Conservation (phyloP, 2,329 filamentous ascomycete species). For the Apiospora aurea region DNA sequence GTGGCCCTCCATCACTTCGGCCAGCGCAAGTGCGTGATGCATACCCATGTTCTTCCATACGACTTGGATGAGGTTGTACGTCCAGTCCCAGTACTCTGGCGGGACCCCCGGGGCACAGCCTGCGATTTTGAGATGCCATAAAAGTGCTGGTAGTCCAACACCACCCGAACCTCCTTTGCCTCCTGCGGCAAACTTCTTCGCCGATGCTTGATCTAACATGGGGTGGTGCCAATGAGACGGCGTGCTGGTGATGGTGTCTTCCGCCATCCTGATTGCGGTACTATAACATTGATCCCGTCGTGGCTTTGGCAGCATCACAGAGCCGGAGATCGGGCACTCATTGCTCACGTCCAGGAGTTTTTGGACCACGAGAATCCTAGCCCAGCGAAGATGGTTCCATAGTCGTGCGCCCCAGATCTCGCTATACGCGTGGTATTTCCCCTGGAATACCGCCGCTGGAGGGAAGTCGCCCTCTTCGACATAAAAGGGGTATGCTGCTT, state of each 20-base stretch:
- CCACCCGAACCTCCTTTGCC: slow-evolving; percentile 53
- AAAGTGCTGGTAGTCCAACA: slow-evolving; percentile 54
- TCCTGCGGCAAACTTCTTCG: slow-evolving; percentile 44
- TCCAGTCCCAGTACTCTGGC: slow-evolving; percentile 52
- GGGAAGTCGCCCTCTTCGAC: slow-evolving; percentile 45
- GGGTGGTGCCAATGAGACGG: slow-evolving; percentile 62
- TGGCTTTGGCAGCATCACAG: slow-evolving; percentile 39
- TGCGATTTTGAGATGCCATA: slow-evolving; percentile 57
- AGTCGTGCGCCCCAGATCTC: slow-evolving; percentile 61
- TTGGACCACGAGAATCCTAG: slow-evolving; percentile 60
- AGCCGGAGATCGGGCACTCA: slow-evolving; percentile 48
- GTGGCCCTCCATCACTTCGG: slow-evolving; percentile 49
- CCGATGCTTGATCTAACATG: slow-evolving; percentile 47
- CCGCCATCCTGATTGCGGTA: slow-evolving; percentile 48
- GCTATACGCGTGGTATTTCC: slow-evolving; percentile 61
- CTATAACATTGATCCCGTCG: slow-evolving; percentile 43
- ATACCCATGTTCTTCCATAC: slow-evolving; percentile 61
- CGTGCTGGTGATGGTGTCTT: slow-evolving; percentile 54
- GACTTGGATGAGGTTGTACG: slow-evolving; percentile 52
- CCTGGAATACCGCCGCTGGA: slow-evolving; percentile 54
- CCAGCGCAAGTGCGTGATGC: slow-evolving; percentile 54
- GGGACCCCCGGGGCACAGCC: slow-evolving; percentile 56
- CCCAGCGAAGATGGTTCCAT: slow-evolving; percentile 68
- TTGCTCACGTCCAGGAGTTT: slow-evolving; percentile 52
- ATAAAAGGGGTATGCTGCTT: slow-evolving; percentile 47